Evolutionary conservation across 1,139 yeast species (phyloP), one percentile per base, ranked within the genome.

Genomic region (Wickerhamomyces sp.): DNA sequence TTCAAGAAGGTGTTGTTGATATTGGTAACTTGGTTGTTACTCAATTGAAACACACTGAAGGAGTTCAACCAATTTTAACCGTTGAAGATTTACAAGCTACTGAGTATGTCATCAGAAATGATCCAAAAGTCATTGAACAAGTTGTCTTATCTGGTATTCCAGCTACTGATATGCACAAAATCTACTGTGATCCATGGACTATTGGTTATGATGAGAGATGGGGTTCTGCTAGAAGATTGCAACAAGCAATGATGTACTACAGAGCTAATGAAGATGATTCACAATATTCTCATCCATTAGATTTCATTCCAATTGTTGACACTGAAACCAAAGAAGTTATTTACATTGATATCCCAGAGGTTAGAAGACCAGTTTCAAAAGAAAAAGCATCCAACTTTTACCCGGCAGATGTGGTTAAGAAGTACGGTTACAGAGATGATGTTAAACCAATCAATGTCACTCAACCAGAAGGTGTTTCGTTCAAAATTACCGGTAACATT

Each of bases 151-250:
- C 84, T 39, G 93, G 93, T 45, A 66, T 84, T 54, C 83, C 88
- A 46, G 75, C 73, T 37, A 66, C 65, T 42, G 84, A 83, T 39
- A 84, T 85, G 87, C 71, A 78, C 65, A 77, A 80, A 58, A 76
- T 83, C 46, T 84, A 82, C 72, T 84, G 93, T 70, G 94, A 85
- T 61, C 91, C 84, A 57, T 85, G 84, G 96, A 83, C 93, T 42
- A 83, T 85, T 61, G 93, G 93, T 48, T 84, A 80, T 62, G 94
- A 85, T 62, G 93, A 84, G 66, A 76, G 93, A 67, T 84, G 90
- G 81, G 94, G 90, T 40, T 78, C 84, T 42, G 72, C 81, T 42
- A 81, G 81, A 61, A 75, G 94, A 66, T 75, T 85, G 53, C 93
- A 84, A 66, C 94, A 85, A 66, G 91, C 91, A 36, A 75, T 84